These are phyloP conservation scores for Mycogone perniciosa DNA, from an alignment of 2,329 filamentous ascomycete species.

Conservation along the genomic window DNA sequence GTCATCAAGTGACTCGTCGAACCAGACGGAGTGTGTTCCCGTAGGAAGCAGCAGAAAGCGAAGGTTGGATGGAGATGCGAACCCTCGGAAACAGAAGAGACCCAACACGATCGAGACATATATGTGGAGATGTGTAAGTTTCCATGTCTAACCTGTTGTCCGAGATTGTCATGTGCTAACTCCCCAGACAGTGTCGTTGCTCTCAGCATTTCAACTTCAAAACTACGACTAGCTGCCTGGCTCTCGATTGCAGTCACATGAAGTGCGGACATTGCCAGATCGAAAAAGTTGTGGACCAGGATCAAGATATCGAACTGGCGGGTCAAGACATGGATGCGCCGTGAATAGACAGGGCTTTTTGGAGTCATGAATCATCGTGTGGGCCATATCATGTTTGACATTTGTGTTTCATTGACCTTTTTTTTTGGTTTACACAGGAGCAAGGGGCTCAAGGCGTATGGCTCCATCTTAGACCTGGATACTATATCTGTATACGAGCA, in stretches of 20 bases:
- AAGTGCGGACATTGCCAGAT: constrained; percentile 7
- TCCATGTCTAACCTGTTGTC: too few relatives aligned
- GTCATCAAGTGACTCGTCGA: neutral
- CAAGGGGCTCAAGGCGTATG: too few relatives aligned
- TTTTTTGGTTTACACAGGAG: too few relatives aligned
- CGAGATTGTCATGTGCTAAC: neutral
- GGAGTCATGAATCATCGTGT: neutral
- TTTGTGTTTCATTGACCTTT: too few relatives aligned
- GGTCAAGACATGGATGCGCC: neutral
- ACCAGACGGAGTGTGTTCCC: neutral
- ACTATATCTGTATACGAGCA: too few relatives aligned
- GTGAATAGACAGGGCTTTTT: neutral
- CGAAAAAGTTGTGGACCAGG: neutral
- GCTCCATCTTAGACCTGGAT: too few relatives aligned
- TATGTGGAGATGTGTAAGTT: constrained; percentile 29
- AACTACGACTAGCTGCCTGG: constrained; percentile 8
- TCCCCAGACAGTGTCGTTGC: constrained; percentile 18
- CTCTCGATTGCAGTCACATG: constrained; percentile 4
- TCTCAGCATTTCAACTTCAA: constrained; percentile 9
- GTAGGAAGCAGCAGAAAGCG: constrained; percentile 7
- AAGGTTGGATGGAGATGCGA: constrained; percentile 2
- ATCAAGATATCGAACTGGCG: neutral
- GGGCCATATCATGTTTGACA: too few relatives aligned
- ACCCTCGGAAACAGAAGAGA: constrained; percentile 11
- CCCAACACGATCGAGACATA: constrained; percentile 13